These are phyloP conservation scores for Cordyceps farinosa DNA, from an alignment of 2,329 filamentous ascomycete genomes.

Conservation along the genomic window DNA sequence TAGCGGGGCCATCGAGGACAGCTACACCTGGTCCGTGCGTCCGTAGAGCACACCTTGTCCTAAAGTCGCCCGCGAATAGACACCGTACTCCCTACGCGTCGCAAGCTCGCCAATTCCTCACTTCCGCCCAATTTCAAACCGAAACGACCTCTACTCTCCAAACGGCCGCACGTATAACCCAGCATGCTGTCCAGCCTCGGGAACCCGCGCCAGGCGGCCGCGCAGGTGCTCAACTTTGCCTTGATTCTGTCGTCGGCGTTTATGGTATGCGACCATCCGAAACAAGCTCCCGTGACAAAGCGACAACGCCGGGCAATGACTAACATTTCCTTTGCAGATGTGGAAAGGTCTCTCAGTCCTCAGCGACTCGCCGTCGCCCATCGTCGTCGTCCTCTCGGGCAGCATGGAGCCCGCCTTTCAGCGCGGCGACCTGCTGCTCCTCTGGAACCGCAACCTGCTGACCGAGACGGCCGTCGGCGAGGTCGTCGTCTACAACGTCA, in stretches of 20 bases:
- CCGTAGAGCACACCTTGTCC: slow-evolving; percentile 19
- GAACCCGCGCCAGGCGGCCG: slow-evolving; percentile 76
- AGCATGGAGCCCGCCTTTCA: slow-evolving; percentile 83
- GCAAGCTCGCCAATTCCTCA: slow-evolving; percentile 10
- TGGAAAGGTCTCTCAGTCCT: slow-evolving; percentile 84
- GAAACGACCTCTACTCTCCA: neutral
- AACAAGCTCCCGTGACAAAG: neutral
- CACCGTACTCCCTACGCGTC: neutral
- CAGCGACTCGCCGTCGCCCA: slow-evolving; percentile 71
- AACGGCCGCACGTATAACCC: neutral
- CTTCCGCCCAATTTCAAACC: neutral
- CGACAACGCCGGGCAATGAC: neutral
- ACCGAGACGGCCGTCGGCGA: slow-evolving; percentile 54
- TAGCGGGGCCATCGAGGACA: slow-evolving; percentile 10
- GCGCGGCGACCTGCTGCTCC: slow-evolving; percentile 69
- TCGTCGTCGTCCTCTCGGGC: slow-evolving; percentile 81
- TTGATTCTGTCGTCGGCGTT: slow-evolving; percentile 88
- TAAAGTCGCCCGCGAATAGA: neutral
- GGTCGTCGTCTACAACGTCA: slow-evolving; percentile 71
- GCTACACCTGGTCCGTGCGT: slow-evolving; percentile 18
- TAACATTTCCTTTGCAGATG: slow-evolving; percentile 47
- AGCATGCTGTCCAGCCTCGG: slow-evolving; percentile 66
- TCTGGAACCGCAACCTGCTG: slow-evolving; percentile 69
- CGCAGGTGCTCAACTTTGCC: slow-evolving; percentile 84
- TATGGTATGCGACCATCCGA: slow-evolving; percentile 56